phyloP scores from a whole-genome alignment of 1,284 basidiomycete species.

The Rugosomyces carneus region DNA sequence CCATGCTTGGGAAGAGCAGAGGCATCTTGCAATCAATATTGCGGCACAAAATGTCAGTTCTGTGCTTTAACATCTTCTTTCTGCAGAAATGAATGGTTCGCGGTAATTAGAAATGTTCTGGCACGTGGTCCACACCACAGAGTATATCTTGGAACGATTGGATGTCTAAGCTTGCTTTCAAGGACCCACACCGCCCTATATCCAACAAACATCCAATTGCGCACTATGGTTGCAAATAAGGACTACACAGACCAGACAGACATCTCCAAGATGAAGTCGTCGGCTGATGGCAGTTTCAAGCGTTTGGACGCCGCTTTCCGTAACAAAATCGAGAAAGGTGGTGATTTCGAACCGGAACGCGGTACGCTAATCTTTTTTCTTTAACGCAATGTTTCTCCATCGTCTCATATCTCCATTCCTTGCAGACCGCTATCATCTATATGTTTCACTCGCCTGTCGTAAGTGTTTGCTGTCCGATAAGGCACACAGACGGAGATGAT shows the following conservation, averaged over 20 bases:
- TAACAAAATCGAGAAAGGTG: slow-evolving; percentile 64
- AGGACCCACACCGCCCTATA: background rate
- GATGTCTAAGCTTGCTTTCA: background rate
- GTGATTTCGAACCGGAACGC: slow-evolving; percentile 76
- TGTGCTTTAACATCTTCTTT: background rate
- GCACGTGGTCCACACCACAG: background rate
- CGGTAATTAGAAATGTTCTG: background rate
- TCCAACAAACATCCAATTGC: background rate
- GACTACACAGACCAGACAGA: slow-evolving; percentile 42
- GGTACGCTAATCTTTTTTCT: slow-evolving; percentile 40
- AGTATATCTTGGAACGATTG: background rate
- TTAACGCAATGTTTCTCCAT: background rate
- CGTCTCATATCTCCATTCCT: background rate
- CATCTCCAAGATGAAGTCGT: slow-evolving; percentile 59
- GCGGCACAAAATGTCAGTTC: background rate
- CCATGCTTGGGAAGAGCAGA: background rate
- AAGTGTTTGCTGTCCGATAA: slow-evolving; percentile 27
- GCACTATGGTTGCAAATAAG: slow-evolving; percentile 21
- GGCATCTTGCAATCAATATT: background rate
- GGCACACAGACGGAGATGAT: background rate
- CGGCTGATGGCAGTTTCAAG: slow-evolving; percentile 79
- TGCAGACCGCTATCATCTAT: slow-evolving; percentile 85
- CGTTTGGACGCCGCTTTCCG: slow-evolving; percentile 72
- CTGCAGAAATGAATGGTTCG: background rate
- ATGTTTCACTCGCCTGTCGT: slow-evolving; percentile 79